These are phyloP conservation scores for Aspergillus novofumigatus DNA, from an alignment of 2,329 filamentous ascomycete species.

Conservation along the genomic window DNA sequence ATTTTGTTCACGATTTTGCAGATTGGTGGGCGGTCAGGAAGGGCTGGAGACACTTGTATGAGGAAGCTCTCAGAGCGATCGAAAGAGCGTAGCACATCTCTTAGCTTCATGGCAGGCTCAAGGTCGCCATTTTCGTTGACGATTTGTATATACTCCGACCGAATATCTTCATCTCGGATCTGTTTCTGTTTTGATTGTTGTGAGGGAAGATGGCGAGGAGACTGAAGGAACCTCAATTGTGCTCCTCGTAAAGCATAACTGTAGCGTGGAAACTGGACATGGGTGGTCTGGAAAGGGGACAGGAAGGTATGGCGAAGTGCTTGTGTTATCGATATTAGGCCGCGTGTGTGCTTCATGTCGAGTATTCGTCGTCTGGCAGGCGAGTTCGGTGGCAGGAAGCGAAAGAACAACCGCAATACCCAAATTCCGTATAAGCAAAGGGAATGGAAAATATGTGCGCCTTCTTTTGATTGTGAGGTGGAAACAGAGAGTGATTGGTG, in stretches of 20 bases:
- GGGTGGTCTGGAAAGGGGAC: constrained; percentile 15
- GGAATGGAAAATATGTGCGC: background rate
- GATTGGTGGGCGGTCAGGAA: constrained; percentile 48
- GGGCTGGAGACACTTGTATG: constrained; percentile 43
- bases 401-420: background rate
- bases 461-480: background rate
- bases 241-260: constrained; percentile 3
- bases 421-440: background rate
- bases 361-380: background rate
- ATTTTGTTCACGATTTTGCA: constrained; percentile 67
- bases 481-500: background rate
- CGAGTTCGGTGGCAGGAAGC: background rate
- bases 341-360: constrained; percentile 32
- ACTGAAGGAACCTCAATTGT: constrained; percentile 17
- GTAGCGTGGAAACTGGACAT: constrained; percentile 10
- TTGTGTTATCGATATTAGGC: constrained; percentile 30
- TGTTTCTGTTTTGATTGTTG: constrained; percentile 10
- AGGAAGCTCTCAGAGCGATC: constrained; percentile 51
- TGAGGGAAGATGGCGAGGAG: constrained; percentile 4
- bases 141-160: constrained; percentile 27
- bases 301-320: constrained; percentile 29
- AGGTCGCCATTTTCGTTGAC: constrained; percentile 32
- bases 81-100: constrained; percentile 39
- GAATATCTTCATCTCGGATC: constrained; percentile 34
- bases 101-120: constrained; percentile 24